These are phyloP conservation scores for Leptoxyphium fumago DNA, from an alignment of 2,329 filamentous ascomycete species.

Conservation along the genomic window DNA sequence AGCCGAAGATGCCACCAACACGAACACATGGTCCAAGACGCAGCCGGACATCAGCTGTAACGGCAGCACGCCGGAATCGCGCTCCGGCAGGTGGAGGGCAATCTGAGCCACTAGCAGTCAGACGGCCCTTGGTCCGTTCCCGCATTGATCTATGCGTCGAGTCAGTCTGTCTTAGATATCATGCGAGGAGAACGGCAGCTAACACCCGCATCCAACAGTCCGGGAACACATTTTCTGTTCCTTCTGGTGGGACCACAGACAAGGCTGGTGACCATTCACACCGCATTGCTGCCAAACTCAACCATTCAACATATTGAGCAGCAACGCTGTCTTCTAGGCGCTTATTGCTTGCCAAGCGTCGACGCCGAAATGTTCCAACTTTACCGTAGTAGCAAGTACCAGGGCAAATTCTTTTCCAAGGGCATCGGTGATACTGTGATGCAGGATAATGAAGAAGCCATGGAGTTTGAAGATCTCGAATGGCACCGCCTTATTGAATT, in stretches of 20 bases:
- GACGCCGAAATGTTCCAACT: conserved; percentile 7
- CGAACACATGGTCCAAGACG: no score
- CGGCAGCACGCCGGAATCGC: background rate
- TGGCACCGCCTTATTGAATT: conserved; percentile 8
- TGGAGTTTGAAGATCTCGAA: conserved; percentile 7
- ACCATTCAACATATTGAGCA: conserved; percentile 3
- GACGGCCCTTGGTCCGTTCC: background rate
- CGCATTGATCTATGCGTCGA: background rate
- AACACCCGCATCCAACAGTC: conserved; percentile 1
- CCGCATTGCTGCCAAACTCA: conserved; percentile 2
- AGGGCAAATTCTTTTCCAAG: background rate
- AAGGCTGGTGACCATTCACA: conserved; percentile 6
- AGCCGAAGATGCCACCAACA: no score
- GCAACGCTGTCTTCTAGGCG: background rate
- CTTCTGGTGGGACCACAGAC: conserved; percentile 7
- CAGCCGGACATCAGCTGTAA: no score
- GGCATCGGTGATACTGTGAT: conserved; percentile 3
- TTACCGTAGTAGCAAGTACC: conserved; percentile 4
- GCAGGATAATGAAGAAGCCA: conserved; percentile 1
- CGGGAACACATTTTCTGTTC: conserved; percentile 8
- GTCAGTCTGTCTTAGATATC: background rate
- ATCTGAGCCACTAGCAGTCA: background rate
- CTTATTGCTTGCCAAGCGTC: conserved; percentile 5
- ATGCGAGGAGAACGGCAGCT: background rate
- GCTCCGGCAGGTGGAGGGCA: background rate